Percentiles rank a stretch among this genome's conserved stretches.
Conservation (phyloP, 805 yeast species). For the Schwanniomyces polymorphus region DNA sequence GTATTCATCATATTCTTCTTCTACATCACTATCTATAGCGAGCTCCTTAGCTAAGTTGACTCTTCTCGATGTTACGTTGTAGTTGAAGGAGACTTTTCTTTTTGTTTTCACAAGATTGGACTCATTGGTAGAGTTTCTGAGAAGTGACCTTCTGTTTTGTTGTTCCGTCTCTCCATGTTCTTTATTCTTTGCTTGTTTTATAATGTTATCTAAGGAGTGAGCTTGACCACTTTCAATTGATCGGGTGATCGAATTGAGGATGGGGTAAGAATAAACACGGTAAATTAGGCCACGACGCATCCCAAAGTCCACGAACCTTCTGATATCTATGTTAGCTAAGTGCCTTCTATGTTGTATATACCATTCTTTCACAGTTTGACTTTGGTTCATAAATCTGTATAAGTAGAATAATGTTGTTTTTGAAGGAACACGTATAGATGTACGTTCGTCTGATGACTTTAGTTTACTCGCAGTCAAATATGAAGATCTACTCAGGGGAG, state of each 20-base stretch:
- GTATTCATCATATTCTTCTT: conserved; percentile 12
- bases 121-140: conserved; percentile 21
- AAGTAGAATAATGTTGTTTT: conserved; percentile 68
- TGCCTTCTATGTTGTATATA: conserved; percentile 60
- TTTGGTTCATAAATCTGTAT: conserved; percentile 76
- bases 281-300: conserved; percentile 78
- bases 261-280: conserved; percentile 76
- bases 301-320: conserved; percentile 88
- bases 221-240: conserved; percentile 31
- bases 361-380: conserved; percentile 80
- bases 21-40: conserved; percentile 5
- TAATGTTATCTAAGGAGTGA: conserved; percentile 16
- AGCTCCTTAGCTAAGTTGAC: conserved; percentile 10
- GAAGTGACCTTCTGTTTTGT: conserved; percentile 8
- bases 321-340: conserved; percentile 69
- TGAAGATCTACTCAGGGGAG: conserved; percentile 11
- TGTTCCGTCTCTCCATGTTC: neutral
- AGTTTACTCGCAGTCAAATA: conserved; percentile 6
- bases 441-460: conserved; percentile 6
- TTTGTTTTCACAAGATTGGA: conserved; percentile 13
- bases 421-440: conserved; percentile 48
- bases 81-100: conserved; percentile 38
- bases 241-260: conserved; percentile 43
- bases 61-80: conserved; percentile 12
- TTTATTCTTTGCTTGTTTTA: conserved; percentile 9